Evolutionary conservation across 2,329 filamentous ascomycete species (phyloP).

Genomic region (Cryphonectria radicalis): DNA sequence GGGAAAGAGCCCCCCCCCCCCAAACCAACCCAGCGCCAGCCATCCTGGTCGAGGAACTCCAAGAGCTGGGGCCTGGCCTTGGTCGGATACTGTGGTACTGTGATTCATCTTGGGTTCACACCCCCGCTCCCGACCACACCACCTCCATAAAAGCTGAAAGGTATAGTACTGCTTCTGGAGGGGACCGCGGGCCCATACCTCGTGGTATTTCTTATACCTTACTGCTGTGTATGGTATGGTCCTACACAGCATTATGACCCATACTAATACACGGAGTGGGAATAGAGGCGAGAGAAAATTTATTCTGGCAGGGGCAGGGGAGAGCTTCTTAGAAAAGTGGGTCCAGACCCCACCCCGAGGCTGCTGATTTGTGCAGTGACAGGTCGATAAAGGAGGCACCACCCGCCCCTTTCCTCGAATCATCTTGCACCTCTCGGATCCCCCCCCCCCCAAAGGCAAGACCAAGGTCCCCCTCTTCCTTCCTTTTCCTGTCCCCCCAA

Average conservation of each 20-base stretch:
- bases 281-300: constrained; percentile 2
- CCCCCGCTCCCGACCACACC: background rate
- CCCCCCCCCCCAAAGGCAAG: constrained; percentile 4
- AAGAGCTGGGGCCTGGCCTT: background rate
- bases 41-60: background rate
- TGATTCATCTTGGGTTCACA: background rate
- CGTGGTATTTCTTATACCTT: background rate
- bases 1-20: background rate
- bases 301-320: background rate
- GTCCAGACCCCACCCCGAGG: constrained; percentile 6
- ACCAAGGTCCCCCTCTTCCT: constrained; percentile 7
- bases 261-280: background rate
- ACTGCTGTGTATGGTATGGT: too few species aligned
- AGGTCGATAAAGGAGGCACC: constrained; percentile 27
- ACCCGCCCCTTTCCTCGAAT: constrained; percentile 30
- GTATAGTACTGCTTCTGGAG: background rate
- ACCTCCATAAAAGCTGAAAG: background rate
- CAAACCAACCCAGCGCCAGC: background rate
- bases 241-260: background rate
- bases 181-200: background rate
- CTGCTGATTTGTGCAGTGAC: constrained; percentile 28
- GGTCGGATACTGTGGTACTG: background rate
- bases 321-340: background rate
- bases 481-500: constrained; percentile 9
- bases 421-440: constrained; percentile 22